Conservation (phyloP, 306 rosid species). For the Ziziphus jujuba region DNA sequence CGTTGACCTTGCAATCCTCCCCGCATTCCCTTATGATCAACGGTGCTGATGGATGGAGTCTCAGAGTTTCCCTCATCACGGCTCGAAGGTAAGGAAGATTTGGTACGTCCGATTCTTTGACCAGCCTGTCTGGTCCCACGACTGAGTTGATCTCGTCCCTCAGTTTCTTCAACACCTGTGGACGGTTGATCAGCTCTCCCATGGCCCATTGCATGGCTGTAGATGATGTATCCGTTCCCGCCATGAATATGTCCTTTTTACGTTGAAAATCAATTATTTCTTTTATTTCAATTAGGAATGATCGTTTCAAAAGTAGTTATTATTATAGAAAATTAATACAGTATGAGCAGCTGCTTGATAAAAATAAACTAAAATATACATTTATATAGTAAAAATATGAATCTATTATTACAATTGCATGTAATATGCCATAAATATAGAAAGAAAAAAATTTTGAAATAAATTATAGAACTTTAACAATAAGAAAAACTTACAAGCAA, state of each 20-base stretch:
- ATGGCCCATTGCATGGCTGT: conserved; percentile 50
- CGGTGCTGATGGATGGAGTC: conserved; percentile 54
- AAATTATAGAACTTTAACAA: neutral
- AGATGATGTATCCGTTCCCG: conserved; percentile 50
- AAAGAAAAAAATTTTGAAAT: neutral
- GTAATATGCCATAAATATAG: too few relatives aligned
- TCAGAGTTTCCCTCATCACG: conserved; percentile 43
- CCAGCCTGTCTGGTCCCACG: conserved; percentile 33
- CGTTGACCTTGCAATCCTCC: conserved; percentile 28
- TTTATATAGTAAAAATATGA: too few relatives aligned
- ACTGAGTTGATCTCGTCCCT: conserved; percentile 49
- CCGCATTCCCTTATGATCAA: conserved; percentile 41
- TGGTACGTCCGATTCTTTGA: conserved; percentile 46
- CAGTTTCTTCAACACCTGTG: conserved; percentile 26
- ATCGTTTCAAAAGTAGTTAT: too few relatives aligned
- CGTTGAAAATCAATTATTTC: neutral
- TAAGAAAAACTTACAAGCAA: conserved; percentile 46
- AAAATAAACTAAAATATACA: too few relatives aligned
- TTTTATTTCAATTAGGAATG: too few relatives aligned
- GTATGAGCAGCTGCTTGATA: too few relatives aligned
- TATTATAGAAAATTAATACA: too few relatives aligned
- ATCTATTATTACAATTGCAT: too few relatives aligned
- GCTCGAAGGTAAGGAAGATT: conserved; percentile 49
- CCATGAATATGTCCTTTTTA: conserved; percentile 53
- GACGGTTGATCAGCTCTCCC: conserved; percentile 45